These are phyloP conservation scores for Blastocystis hominis DNA, from an alignment of 352 stramenopile species.

Conservation along the genomic window DNA sequence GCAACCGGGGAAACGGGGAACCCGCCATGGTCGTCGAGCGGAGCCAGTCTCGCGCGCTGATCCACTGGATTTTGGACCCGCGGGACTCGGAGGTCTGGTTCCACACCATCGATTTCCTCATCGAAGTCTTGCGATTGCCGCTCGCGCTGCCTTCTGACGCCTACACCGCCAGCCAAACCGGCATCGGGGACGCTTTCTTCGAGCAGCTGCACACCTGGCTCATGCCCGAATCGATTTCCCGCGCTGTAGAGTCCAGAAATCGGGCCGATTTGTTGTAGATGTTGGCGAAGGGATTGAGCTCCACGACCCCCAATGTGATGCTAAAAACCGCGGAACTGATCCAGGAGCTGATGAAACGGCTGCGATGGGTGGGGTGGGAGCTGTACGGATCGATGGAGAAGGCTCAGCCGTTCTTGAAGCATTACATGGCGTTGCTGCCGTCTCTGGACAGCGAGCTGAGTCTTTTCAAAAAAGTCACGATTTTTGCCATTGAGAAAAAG, in stretches of 20 bases:
- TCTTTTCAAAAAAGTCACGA: slow-evolving; percentile 8
- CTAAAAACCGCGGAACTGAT: background rate
- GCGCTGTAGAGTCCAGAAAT: background rate
- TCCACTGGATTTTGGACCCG: slow-evolving; percentile 44
- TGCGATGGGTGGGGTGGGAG: background rate
- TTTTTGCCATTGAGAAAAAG: background rate
- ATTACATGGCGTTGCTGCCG: background rate
- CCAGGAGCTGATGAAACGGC: background rate
- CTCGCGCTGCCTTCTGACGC: background rate
- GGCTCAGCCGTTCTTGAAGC: background rate
- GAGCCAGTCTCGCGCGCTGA: background rate
- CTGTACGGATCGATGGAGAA: background rate
- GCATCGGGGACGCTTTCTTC: background rate
- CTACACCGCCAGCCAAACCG: background rate
- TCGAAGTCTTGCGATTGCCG: background rate
- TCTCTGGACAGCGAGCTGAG: background rate
- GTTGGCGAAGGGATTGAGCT: background rate
- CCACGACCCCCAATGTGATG: background rate
- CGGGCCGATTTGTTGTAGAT: background rate
- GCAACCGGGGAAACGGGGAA: background rate
- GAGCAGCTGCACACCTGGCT: background rate
- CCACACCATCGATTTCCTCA: slow-evolving; percentile 15
- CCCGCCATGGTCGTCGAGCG: background rate
- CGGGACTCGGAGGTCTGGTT: background rate
- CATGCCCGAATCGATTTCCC: background rate